A percentile compares a stretch with the other conserved stretches of the same genome.
Evolutionary conservation across 805 yeast genomes (phyloP).

Genomic region (Grigorovia transvaalensis): DNA sequence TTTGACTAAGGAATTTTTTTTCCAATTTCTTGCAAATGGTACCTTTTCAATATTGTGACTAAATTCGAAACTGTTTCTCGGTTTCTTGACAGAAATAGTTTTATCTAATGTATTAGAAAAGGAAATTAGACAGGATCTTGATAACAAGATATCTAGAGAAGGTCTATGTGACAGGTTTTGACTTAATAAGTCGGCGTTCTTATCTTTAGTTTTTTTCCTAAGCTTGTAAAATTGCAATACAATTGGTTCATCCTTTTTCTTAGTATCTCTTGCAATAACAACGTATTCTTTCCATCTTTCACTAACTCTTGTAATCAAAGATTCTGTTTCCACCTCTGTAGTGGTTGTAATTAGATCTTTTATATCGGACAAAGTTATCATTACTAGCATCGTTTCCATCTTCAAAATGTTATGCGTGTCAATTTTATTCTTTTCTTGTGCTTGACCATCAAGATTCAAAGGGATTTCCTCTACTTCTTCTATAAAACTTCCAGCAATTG

Average conservation of each 20-base stretch:
- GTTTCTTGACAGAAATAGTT: slow-evolving; percentile 35
- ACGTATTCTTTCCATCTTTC: slow-evolving; percentile 77
- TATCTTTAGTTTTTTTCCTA: slow-evolving; percentile 27
- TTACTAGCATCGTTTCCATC: slow-evolving; percentile 58
- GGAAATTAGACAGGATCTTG: slow-evolving; percentile 31
- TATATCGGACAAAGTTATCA: slow-evolving; percentile 36
- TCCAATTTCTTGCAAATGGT: background rate
- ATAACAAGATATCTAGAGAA: slow-evolving; percentile 24
- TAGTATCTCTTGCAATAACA: slow-evolving; percentile 61
- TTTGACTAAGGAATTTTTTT: slow-evolving; percentile 6
- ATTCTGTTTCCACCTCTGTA: slow-evolving; percentile 34
- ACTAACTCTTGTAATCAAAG: slow-evolving; percentile 42
- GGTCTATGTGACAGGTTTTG: slow-evolving; percentile 7
- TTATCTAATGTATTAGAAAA: slow-evolving; percentile 64
- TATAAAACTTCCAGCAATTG: background rate
- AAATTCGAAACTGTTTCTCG: slow-evolving; percentile 2
- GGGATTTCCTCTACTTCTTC: background rate
- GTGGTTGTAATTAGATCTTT: slow-evolving; percentile 30
- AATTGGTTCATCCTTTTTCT: slow-evolving; percentile 41
- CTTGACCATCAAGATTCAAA: background rate
- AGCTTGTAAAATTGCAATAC: slow-evolving; percentile 51
- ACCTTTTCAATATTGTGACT: slow-evolving; percentile 2
- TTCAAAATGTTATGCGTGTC: slow-evolving; percentile 51
- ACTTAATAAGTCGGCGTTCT: background rate
- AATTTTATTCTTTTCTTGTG: background rate